Evolutionary conservation across 2,329 filamentous ascomycete species (phyloP).

Genomic region (Emergomyces orientalis): DNA sequence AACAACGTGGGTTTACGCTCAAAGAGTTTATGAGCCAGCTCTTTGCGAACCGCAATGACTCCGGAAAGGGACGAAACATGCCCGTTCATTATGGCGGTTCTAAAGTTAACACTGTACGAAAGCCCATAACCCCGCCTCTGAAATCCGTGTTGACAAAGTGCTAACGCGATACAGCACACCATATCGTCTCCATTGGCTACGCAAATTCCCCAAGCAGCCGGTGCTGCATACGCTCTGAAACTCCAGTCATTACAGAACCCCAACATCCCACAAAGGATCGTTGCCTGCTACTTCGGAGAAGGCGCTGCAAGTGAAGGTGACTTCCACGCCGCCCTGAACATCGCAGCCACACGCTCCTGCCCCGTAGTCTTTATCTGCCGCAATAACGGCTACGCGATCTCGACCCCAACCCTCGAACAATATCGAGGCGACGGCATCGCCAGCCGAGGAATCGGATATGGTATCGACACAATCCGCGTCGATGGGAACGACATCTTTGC

Average conservation of each 20-base stretch:
- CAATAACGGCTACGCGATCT: conserved; percentile 89
- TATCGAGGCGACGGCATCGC: conserved; percentile 89
- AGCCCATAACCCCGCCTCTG: background rate
- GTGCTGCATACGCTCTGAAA: conserved; percentile 80
- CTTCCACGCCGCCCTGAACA: conserved; percentile 84
- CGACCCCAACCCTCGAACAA: conserved; percentile 79
- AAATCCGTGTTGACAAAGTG: background rate
- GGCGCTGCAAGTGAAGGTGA: conserved; percentile 85
- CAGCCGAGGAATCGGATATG: conserved; percentile 75
- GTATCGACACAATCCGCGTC: conserved; percentile 85
- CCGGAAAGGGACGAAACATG: conserved; percentile 83
- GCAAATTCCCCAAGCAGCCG: conserved; percentile 79
- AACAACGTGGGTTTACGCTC: conserved; percentile 76
- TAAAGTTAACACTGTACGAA: conserved; percentile 68
- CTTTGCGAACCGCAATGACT: conserved; percentile 76
- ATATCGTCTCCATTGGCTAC: conserved; percentile 80
- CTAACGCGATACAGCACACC: conserved; percentile 53
- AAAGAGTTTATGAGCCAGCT: conserved; percentile 92
- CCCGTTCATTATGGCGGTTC: conserved; percentile 89
- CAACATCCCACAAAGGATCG: conserved; percentile 56
- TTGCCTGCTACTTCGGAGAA: conserved; percentile 81
- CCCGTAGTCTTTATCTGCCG: conserved; percentile 84
- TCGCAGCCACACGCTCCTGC: conserved; percentile 79
- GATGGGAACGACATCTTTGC: conserved; percentile 95
- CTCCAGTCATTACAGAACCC: conserved; percentile 67